phyloP scores from a whole-genome alignment of 2,329 filamentous ascomycete genomes.

The Pseudocercospora cruenta region DNA sequence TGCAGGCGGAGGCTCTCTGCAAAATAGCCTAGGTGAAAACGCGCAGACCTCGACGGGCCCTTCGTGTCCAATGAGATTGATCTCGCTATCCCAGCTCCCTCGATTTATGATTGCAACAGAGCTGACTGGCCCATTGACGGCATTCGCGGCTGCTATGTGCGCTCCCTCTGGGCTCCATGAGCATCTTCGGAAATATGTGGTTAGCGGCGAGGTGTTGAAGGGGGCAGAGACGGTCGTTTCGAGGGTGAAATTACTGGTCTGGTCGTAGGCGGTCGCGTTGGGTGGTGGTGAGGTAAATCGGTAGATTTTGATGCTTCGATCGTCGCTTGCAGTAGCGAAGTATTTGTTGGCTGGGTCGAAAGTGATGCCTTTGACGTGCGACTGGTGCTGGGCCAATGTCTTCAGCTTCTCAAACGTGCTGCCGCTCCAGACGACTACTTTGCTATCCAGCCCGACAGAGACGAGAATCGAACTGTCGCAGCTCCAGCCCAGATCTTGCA shows the following conservation, averaged over 20 bases:
- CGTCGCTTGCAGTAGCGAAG: slow-evolving; percentile 96
- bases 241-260: slow-evolving; percentile 93
- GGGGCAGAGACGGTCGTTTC: slow-evolving; percentile 88
- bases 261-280: slow-evolving; percentile 91
- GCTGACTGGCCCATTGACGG: slow-evolving; percentile 94
- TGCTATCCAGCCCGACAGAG: slow-evolving; percentile 94
- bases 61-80: slow-evolving; percentile 96
- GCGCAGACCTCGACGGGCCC: slow-evolving; percentile 96
- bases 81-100: slow-evolving; percentile 91
- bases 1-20: slow-evolving; percentile 65
- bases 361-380: slow-evolving; percentile 97
- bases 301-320: slow-evolving; percentile 95
- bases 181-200: slow-evolving; percentile 93
- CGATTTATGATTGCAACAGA: slow-evolving; percentile 95
- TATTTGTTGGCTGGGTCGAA: slow-evolving; percentile 99
- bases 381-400: slow-evolving; percentile 88
- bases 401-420: slow-evolving; percentile 98
- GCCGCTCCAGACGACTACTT: slow-evolving; percentile 97
- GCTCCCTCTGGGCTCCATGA: slow-evolving; percentile 98
- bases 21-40: slow-evolving; percentile 90
- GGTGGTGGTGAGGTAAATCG: slow-evolving; percentile 88
- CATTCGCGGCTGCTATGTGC: slow-evolving; percentile 95
- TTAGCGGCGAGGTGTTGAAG: slow-evolving; percentile 88
- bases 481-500: slow-evolving; percentile 97
- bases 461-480: slow-evolving; percentile 93